A percentile compares a stretch with the other conserved stretches of the same genome.
Evolutionary conservation across 202 grass and related monocot species (phyloP).

Genomic region (Dendrocalamus latiflorus): DNA sequence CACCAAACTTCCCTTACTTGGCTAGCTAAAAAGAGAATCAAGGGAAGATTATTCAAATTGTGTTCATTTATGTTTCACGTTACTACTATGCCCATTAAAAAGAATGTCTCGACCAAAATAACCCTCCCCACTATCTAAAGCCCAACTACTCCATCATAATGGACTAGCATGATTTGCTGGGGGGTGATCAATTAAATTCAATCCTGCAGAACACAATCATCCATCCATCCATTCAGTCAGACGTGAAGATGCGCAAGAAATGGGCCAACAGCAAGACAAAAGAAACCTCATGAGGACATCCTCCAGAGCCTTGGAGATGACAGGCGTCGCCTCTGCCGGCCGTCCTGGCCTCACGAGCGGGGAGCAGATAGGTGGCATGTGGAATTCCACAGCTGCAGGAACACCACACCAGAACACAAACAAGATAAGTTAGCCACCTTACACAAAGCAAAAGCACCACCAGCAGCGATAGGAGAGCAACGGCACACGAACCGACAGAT

Average conservation of each 20-base stretch:
- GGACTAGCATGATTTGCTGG: neutral
- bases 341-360: constrained; percentile 64
- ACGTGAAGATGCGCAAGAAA: neutral
- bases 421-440: neutral
- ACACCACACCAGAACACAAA: neutral
- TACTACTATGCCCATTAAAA: neutral
- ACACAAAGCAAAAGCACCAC: neutral
- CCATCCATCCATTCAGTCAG: neutral
- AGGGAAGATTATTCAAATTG: neutral
- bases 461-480: neutral
- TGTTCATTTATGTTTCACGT: neutral
- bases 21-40: too few relatives aligned
- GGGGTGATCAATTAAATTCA: too few relatives aligned
- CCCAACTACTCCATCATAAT: neutral
- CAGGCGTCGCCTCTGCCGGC: constrained; percentile 40
- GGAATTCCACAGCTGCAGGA: constrained; percentile 70
- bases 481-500: constrained; percentile 54
- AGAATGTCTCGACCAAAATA: neutral
- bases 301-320: too few relatives aligned
- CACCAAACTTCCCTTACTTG: neutral
- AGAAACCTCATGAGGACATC: constrained; percentile 63
- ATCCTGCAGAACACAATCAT: neutral
- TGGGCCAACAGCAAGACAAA: neutral
- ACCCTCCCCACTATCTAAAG: neutral
- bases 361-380: constrained; percentile 87